These are phyloP conservation scores for Thymus quinquecostatus DNA, from an alignment of 257 asterid species.

Conservation along the genomic window DNA sequence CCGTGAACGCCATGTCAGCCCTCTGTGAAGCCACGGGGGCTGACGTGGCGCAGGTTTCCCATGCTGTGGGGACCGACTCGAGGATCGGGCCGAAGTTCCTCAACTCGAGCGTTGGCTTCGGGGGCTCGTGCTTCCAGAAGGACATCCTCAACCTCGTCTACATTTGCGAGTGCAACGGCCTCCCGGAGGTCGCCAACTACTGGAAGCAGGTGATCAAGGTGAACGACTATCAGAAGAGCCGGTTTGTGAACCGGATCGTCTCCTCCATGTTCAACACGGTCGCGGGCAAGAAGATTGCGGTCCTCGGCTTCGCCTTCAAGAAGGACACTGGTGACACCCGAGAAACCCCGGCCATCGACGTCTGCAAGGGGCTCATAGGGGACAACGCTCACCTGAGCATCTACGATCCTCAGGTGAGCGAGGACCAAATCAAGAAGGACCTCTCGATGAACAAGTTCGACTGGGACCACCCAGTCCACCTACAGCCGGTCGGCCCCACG, in stretches of 20 bases:
- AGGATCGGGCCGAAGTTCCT: slow-evolving; percentile 70
- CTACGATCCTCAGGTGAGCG: slow-evolving; percentile 69
- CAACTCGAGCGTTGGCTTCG: slow-evolving; percentile 75
- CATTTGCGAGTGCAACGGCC: slow-evolving; percentile 75
- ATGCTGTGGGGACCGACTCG: slow-evolving; percentile 66
- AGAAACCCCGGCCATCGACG: slow-evolving; percentile 73
- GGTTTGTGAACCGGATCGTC: slow-evolving; percentile 69
- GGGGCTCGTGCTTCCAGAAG: slow-evolving; percentile 78
- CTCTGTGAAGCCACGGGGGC: slow-evolving; percentile 80
- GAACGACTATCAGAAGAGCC: slow-evolving; percentile 69
- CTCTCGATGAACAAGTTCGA: slow-evolving; percentile 68
- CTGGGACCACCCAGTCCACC: slow-evolving; percentile 76
- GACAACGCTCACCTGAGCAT: slow-evolving; percentile 69
- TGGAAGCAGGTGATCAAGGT: slow-evolving; percentile 76
- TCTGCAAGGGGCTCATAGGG: slow-evolving; percentile 67
- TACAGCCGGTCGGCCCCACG: slow-evolving; percentile 50
- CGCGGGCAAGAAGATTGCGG: slow-evolving; percentile 61
- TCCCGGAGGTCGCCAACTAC: slow-evolving; percentile 64
- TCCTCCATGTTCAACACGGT: slow-evolving; percentile 80
- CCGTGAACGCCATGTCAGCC: slow-evolving; percentile 82
- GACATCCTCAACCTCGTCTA: slow-evolving; percentile 69
- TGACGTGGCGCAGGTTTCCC: slow-evolving; percentile 60
- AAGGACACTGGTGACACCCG: slow-evolving; percentile 74
- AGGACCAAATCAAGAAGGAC: slow-evolving; percentile 70
- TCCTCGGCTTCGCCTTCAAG: slow-evolving; percentile 74